Percentiles rank a stretch among this genome's conserved stretches.
phyloP scores from a whole-genome alignment of 2,329 filamentous ascomycete genomes.

The Fusarium keratoplasticum region DNA sequence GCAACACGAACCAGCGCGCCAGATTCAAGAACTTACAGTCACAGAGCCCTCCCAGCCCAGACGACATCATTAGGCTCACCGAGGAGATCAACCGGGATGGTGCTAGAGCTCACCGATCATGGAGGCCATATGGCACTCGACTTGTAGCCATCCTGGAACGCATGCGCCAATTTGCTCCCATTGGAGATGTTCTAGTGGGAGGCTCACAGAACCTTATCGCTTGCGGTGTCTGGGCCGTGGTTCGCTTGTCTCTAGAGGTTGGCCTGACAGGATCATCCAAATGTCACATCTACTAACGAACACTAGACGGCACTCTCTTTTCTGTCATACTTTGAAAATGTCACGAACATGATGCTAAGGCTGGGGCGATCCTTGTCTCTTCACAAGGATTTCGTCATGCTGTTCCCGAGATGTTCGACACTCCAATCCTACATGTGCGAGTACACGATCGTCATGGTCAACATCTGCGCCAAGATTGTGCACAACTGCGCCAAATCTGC shows the following conservation, averaged over 20 bases:
- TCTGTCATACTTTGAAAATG: background rate
- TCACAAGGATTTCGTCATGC: background rate
- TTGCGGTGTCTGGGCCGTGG: background rate
- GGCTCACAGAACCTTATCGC: background rate
- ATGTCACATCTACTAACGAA: background rate
- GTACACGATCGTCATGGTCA: background rate
- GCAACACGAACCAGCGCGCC: background rate
- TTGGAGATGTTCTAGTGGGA: background rate
- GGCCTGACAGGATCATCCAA: background rate
- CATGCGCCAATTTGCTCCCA: background rate
- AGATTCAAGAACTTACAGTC: background rate
- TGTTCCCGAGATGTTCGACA: fast-evolving
- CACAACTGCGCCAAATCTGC: background rate
- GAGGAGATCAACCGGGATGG: background rate
- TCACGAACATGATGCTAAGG: background rate
- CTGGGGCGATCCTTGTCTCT: background rate
- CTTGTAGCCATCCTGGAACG: background rate
- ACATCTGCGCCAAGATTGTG: background rate
- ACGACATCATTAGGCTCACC: background rate
- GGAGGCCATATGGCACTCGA: background rate
- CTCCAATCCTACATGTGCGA: background rate
- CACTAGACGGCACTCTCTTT: background rate
- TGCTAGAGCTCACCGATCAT: background rate
- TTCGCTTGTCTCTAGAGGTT: background rate
- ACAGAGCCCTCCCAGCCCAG: background rate